Percentiles rank a stretch among this genome's conserved stretches.
phyloP scores from a whole-genome alignment of 495 filamentous ascomycete species.

The Evernia prunastri region DNA sequence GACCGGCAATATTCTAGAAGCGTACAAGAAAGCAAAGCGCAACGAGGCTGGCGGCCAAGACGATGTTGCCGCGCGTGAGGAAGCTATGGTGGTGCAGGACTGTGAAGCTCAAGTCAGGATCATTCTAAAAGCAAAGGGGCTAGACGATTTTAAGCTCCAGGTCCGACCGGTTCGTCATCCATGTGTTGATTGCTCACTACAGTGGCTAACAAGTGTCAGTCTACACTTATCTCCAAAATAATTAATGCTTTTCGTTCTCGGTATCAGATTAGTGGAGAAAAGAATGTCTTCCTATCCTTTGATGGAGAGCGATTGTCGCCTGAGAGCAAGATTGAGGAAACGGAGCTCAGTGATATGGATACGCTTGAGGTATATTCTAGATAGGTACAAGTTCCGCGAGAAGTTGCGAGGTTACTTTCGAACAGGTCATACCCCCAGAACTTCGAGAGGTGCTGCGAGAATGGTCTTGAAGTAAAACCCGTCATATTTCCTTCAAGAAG shows the following conservation, averaged over 20 bases:
- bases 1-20: slow-evolving; percentile 47
- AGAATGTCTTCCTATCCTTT: slow-evolving; percentile 59
- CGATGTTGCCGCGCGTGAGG: slow-evolving; percentile 27
- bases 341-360: slow-evolving; percentile 77
- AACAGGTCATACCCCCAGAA: background rate
- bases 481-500: no score
- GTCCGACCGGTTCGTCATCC: slow-evolving; percentile 44
- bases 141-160: slow-evolving; percentile 50
- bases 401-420: background rate
- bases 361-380: slow-evolving; percentile 48
- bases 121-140: slow-evolving; percentile 51
- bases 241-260: slow-evolving; percentile 45
- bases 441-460: background rate
- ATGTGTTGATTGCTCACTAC: slow-evolving; percentile 6
- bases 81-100: slow-evolving; percentile 26
- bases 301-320: slow-evolving; percentile 72
- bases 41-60: slow-evolving; percentile 24
- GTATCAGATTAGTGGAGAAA: slow-evolving; percentile 40
- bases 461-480: background rate
- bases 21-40: slow-evolving; percentile 22
- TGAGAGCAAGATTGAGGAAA: slow-evolving; percentile 53
- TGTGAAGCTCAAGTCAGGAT: slow-evolving; percentile 44
- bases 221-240: slow-evolving; percentile 49
- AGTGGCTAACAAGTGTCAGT: slow-evolving; percentile 29
- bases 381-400: background rate